Evolutionary conservation across 768 basidiomycete genomes (phyloP), one percentile per base, ranked within the genome.

Genomic region (Suillus hirtellus): DNA sequence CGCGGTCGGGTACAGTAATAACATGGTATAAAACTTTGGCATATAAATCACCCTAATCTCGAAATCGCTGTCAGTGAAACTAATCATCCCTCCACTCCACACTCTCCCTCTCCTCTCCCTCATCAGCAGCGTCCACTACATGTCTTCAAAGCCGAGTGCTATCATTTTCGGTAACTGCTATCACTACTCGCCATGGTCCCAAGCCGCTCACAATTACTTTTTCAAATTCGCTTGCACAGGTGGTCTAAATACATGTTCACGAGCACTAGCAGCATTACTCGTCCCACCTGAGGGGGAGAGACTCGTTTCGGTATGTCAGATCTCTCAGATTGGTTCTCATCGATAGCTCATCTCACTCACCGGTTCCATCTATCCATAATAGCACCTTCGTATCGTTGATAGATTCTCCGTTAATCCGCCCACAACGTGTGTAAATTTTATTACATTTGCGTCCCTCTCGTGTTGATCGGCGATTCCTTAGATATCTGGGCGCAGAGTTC

Each of bases 401-500:
- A 90, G 89, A 72, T 89, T 82, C 73, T 89, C 88, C 35, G 87
- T 92, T 40, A 67, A 70, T 11, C 90, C 90, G 2, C 82, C 90
- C n/a, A 92, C 90, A 54, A 90, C 88, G 87, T 90, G 73, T 68
- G 85, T 74, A 10, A 37, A 43, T 64, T 50, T 43, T 55, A 50
- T 31, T 15, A 5, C 15, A 17, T 65, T 69, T 59, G 69, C 17
- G n/a, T 54, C 21, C 55, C 17, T 44, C 47, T 58, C 52, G 65
- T 65, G 12, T 68, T 49, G 42, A 47, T 44, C 56, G 19, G 63
- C 55, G 63, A 31, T 42, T 58, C 40, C 54, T 11, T 66, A 94
- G 92, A 38, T 95, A 93, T 73, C 82, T 94, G 67, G 91, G 92
- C 14, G 78, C 86, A 17, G 85, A 89, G 66, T 94, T 95, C 70